These are phyloP conservation scores for Abelmoschus esculentus DNA, from an alignment of 345 rosid genomes.

Conservation along the genomic window DNA sequence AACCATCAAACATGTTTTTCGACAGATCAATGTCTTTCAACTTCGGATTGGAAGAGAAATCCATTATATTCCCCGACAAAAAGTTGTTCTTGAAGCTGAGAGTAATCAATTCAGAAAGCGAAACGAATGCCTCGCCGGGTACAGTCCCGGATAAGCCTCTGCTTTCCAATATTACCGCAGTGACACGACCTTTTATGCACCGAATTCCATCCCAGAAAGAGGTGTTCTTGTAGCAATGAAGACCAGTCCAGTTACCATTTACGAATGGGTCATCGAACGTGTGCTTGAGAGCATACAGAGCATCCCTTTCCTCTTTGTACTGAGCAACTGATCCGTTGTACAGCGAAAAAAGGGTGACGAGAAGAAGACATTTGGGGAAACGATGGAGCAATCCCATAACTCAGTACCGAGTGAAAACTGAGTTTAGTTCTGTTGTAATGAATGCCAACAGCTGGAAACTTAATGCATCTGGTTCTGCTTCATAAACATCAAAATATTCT, in stretches of 20 bases:
- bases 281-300: conserved; percentile 31
- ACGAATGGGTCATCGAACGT: conserved; percentile 29
- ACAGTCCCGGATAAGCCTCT: conserved; percentile 27
- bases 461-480: background rate
- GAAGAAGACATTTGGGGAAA: background rate
- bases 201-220: conserved; percentile 35
- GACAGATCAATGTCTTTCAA: conserved; percentile 33
- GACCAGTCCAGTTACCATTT: conserved; percentile 39
- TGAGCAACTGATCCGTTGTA: background rate
- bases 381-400: conserved; percentile 15
- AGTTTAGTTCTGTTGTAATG: background rate
- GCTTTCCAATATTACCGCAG: conserved; percentile 23
- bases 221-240: conserved; percentile 23
- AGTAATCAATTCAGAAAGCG: conserved; percentile 26
- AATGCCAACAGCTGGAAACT: background rate
- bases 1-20: conserved; percentile 28
- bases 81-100: conserved; percentile 37
- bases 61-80: conserved; percentile 32
- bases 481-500: conserved; percentile 17
- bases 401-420: background rate
- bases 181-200: conserved; percentile 27
- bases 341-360: conserved; percentile 1
- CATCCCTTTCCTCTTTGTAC: conserved; percentile 22
- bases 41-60: conserved; percentile 32
- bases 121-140: conserved; percentile 13